Conservation (phyloP, 73 alveolate species). For the Breviolum minutum region DNA sequence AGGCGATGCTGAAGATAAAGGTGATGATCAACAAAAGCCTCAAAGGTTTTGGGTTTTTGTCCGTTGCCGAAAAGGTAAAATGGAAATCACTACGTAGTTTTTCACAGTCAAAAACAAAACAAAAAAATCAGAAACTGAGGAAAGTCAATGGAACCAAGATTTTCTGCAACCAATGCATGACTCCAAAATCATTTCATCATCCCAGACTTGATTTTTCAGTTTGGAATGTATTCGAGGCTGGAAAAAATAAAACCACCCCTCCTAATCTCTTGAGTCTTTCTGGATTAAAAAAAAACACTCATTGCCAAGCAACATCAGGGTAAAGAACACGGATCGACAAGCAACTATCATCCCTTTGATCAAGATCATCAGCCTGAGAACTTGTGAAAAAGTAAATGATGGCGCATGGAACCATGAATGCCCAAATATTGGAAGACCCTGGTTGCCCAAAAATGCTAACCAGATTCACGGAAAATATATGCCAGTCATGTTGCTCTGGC, state of each 20-base stretch:
- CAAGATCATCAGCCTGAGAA: constrained; percentile 17
- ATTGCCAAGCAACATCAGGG: constrained; percentile 2
- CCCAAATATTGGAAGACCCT: no score
- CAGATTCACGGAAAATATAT: no score
- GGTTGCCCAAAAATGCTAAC: no score
- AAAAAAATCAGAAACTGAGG: no score
- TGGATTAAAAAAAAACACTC: neutral
- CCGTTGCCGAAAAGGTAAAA: neutral
- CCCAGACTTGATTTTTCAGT: neutral
- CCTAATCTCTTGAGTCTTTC: neutral
- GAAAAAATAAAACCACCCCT: neutral
- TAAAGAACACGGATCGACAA: constrained; percentile 71
- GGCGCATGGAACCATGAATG: neutral
- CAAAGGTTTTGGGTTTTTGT: neutral
- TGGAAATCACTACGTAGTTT: neutral
- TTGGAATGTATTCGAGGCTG: neutral
- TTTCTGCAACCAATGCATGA: no score
- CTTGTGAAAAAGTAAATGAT: neutral
- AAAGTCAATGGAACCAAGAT: no score
- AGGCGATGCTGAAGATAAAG: constrained; percentile 48
- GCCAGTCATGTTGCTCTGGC: constrained; percentile 25
- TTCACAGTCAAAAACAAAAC: neutral
- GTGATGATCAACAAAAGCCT: constrained; percentile 41
- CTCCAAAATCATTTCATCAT: neutral
- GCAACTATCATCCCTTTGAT: constrained; percentile 71